Percentiles rank a stretch among this genome's conserved stretches.
phyloP scores from a whole-genome alignment of 441 rosid species.

The Sinapis alba region DNA sequence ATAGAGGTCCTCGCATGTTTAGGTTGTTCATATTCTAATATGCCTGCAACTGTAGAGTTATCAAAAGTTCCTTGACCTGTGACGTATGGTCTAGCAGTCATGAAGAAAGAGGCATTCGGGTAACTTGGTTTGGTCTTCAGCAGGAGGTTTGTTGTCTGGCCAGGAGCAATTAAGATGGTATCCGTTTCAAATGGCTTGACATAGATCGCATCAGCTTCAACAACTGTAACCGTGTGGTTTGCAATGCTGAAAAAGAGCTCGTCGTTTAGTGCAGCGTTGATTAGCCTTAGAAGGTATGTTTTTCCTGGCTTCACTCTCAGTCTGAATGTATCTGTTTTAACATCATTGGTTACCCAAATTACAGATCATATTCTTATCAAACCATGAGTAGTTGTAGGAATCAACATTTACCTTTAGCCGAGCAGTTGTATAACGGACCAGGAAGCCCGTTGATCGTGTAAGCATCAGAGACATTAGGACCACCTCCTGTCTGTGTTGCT shows the following conservation, averaged over 20 bases:
- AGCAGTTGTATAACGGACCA: conserved; percentile 61
- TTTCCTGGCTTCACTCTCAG: conserved; percentile 72
- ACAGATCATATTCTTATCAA: not conserved
- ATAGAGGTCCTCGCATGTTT: conserved; percentile 28
- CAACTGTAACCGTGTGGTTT: conserved; percentile 61
- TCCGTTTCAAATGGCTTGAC: conserved; percentile 66
- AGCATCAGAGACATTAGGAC: conserved; percentile 68
- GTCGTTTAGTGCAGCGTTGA: conserved; percentile 81
- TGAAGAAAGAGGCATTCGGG: conserved; percentile 68
- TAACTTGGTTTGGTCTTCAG: conserved; percentile 55
- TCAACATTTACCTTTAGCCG: conserved; percentile 45
- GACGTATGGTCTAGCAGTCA: conserved; percentile 66
- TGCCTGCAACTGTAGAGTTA: conserved; percentile 72
- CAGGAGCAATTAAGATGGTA: conserved; percentile 66
- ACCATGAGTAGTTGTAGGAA: conserved; percentile 8
- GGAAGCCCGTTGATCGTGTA: conserved; percentile 62
- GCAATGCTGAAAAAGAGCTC: conserved; percentile 85
- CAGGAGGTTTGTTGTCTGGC: conserved; percentile 76
- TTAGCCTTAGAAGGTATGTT: conserved; percentile 64
- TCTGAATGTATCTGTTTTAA: conserved; percentile 63
- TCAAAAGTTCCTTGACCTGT: conserved; percentile 80
- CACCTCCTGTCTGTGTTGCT: conserved; percentile 60
- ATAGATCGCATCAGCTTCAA: conserved; percentile 73
- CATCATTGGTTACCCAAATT: not conserved
- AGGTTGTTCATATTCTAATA: conserved; percentile 60